Evolutionary conservation across 2,329 filamentous ascomycete species (phyloP).

Genomic region (Pochonia chlamydosporia): DNA sequence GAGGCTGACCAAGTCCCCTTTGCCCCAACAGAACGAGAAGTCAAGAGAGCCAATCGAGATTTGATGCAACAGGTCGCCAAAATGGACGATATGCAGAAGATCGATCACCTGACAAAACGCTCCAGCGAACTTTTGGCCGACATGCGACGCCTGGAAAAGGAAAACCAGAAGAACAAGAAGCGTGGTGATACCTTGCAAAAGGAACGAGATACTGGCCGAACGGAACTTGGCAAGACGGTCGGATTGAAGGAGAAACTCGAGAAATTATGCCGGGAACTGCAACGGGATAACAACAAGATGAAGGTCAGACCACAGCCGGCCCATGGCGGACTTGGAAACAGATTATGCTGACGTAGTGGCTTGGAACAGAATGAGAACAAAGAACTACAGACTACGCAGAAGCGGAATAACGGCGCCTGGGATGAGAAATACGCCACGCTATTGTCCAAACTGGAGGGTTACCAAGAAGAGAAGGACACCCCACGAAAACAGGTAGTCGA

Average conservation of each 20-base stretch:
- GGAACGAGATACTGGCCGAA: conserved; percentile 85
- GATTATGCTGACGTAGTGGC: conserved; percentile 17
- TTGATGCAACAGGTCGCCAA: conserved; percentile 83
- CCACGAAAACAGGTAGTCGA: conserved; percentile 76
- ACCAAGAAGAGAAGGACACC: conserved; percentile 80
- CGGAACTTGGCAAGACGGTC: conserved; percentile 83
- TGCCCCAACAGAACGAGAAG: conserved; percentile 67
- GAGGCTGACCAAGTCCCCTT: conserved; percentile 5
- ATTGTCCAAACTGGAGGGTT: conserved; percentile 78
- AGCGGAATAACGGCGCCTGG: conserved; percentile 73
- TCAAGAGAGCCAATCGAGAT: conserved; percentile 89
- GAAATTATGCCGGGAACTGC: conserved; percentile 89
- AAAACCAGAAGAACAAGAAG: conserved; percentile 94
- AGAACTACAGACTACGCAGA: conserved; percentile 79
- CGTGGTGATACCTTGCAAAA: conserved; percentile 91
- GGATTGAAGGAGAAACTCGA: conserved; percentile 94
- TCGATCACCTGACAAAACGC: conserved; percentile 84
- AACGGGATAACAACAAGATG: conserved; percentile 95
- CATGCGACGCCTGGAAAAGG: conserved; percentile 92
- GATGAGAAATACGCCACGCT: conserved; percentile 80
- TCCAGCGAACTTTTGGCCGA: conserved; percentile 88
- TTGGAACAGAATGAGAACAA: conserved; percentile 76
- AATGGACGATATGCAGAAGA: conserved; percentile 86
- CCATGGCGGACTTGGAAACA: background rate
- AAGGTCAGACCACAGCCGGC: conserved; percentile 56